Percentiles rank a stretch among this genome's conserved stretches.
phyloP scores from a whole-genome alignment of 805 yeast genomes.

The Monosporozyma siamensis region DNA sequence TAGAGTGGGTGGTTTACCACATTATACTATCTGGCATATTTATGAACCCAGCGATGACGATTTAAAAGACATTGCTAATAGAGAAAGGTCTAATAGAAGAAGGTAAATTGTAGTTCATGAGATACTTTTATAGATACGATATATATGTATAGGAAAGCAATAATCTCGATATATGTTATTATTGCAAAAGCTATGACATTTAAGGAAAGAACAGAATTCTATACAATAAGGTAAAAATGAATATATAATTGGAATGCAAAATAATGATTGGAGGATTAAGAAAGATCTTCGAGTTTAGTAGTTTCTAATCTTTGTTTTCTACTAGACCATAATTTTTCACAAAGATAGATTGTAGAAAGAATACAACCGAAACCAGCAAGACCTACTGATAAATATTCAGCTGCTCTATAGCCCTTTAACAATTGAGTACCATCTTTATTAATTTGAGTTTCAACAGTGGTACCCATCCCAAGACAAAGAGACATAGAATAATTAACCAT shows the following conservation, averaged over 20 bases:
- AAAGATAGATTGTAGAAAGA: conserved; percentile 11
- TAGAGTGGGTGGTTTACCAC: conserved; percentile 80
- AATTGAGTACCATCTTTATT: conserved; percentile 18
- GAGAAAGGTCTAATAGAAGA: conserved; percentile 59
- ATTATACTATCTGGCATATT: conserved; percentile 85
- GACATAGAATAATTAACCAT: conserved; percentile 66
- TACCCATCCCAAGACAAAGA: conserved; percentile 59
- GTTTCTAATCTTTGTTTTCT: conserved; percentile 4
- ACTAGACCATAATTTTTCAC: conserved; percentile 9
- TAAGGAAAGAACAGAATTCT: too few relatives aligned
- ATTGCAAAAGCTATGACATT: too few relatives aligned
- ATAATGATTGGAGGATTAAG: too few relatives aligned
- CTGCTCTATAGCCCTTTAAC: conserved; percentile 45
- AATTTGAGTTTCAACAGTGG: conserved; percentile 48
- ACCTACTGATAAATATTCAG: conserved; percentile 54
- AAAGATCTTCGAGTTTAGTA: neutral
- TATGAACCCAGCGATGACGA: conserved; percentile 86
- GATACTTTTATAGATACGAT: too few relatives aligned
- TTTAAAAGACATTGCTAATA: conserved; percentile 54
- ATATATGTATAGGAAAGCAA: too few relatives aligned
- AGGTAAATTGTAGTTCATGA: too few relatives aligned
- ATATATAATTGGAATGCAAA: too few relatives aligned
- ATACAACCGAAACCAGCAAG: conserved; percentile 31
- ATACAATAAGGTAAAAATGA: too few relatives aligned
- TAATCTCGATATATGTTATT: too few relatives aligned